Percentiles rank a stretch among this genome's conserved stretches.
These are phyloP conservation scores for Monilinia laxa DNA, from an alignment of 2,329 filamentous ascomycete genomes.

Conservation along the genomic window DNA sequence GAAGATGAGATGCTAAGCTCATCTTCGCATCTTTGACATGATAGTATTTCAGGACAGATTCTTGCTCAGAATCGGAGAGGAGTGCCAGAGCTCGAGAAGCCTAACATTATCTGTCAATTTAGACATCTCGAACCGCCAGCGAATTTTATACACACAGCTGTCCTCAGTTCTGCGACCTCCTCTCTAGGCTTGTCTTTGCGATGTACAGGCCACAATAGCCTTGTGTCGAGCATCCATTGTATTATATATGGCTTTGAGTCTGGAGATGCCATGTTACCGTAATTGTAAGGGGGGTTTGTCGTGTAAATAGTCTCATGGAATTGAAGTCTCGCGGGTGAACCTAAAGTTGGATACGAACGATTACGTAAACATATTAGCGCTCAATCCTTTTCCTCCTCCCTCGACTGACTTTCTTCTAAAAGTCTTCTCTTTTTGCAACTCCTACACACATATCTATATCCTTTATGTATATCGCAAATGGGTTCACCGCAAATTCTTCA, in stretches of 20 bases:
- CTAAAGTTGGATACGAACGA: neutral
- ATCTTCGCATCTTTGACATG: conserved; percentile 73
- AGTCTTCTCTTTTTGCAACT: neutral
- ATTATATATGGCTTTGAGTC: conserved; percentile 43
- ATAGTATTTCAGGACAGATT: conserved; percentile 59
- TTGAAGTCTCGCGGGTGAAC: neutral
- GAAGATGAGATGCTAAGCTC: conserved; percentile 67
- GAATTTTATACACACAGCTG: conserved; percentile 30
- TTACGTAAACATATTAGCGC: neutral
- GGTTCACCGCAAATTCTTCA: neutral
- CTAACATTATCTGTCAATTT: conserved; percentile 40
- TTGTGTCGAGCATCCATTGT: conserved; percentile 64
- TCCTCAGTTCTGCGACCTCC: conserved; percentile 42
- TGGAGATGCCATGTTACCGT: neutral
- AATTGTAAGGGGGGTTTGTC: neutral
- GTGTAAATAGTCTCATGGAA: neutral
- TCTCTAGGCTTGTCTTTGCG: conserved; percentile 41
- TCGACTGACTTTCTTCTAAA: neutral
- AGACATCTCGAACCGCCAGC: neutral
- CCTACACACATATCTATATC: neutral
- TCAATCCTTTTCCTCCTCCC: neutral
- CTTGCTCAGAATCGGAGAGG: conserved; percentile 55
- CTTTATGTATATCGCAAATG: neutral
- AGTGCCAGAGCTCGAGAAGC: conserved; percentile 55
- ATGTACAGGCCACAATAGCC: conserved; percentile 53